A percentile compares a stretch with the other conserved stretches of the same genome.
Evolutionary conservation across 2,329 filamentous ascomycete genomes (phyloP).

Genomic region (Colletotrichum sp.): DNA sequence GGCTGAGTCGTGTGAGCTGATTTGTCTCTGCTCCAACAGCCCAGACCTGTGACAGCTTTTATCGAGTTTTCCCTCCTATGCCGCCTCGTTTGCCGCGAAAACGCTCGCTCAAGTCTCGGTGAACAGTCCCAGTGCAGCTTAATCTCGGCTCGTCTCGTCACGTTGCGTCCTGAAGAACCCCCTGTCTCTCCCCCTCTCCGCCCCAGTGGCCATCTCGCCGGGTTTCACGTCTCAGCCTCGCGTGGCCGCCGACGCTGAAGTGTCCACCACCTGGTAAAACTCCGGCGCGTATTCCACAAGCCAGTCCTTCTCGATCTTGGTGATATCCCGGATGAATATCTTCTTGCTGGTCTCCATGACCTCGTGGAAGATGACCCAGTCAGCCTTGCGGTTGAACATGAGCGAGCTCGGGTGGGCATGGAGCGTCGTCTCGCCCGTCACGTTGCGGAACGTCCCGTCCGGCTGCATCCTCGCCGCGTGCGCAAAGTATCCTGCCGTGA

Average conservation of each 20-base stretch:
- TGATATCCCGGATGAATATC: conserved; percentile 88
- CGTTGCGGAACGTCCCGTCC: conserved; percentile 87
- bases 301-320: conserved; percentile 94
- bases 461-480: conserved; percentile 93
- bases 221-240: conserved; percentile 22
- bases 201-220: not conserved
- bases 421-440: conserved; percentile 78
- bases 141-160: conserved; percentile 9
- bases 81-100: not conserved
- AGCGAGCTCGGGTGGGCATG: conserved; percentile 91
- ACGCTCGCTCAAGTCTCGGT: not conserved
- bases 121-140: not conserved
- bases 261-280: conserved; percentile 70
- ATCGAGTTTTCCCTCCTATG: not conserved
- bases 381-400: conserved; percentile 95
- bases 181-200: not conserved
- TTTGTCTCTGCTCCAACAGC: not conserved
- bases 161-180: not conserved
- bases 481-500: conserved; percentile 90
- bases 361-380: conserved; percentile 97
- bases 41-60: not conserved
- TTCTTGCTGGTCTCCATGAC: conserved; percentile 89
- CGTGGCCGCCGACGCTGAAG: conserved; percentile 20
- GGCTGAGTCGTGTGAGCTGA: not conserved
- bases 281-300: conserved; percentile 85